Percentiles rank a stretch among this genome's conserved stretches.
Evolutionary conservation across 2,329 filamentous ascomycete species (phyloP).

Genomic region (Cladophialophora psammophila): DNA sequence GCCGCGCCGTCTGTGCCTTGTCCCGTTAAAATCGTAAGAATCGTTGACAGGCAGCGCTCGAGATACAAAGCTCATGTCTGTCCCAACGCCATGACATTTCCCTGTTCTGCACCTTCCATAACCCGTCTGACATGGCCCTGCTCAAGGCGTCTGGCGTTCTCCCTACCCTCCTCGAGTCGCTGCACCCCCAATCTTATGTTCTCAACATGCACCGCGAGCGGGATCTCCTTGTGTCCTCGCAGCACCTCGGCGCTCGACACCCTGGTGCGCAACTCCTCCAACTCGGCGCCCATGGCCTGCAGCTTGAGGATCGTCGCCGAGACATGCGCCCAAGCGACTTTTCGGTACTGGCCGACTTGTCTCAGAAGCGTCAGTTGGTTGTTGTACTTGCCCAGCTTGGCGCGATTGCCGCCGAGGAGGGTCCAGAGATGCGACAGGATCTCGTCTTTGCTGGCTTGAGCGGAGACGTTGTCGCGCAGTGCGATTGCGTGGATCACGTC

Average conservation of each 20-base stretch:
- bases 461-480: conserved; percentile 66
- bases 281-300: conserved; percentile 72
- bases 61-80: not conserved
- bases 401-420: conserved; percentile 72
- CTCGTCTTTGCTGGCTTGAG: conserved; percentile 67
- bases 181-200: conserved; percentile 76
- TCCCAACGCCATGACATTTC: conserved; percentile 16
- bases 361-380: conserved; percentile 69
- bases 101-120: conserved; percentile 49
- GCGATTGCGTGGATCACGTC: conserved; percentile 74
- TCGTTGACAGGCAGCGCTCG: not conserved
- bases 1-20: not conserved
- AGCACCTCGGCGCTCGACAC: conserved; percentile 65
- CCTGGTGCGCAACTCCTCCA: conserved; percentile 75
- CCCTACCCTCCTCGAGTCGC: conserved; percentile 70
- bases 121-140: conserved; percentile 64
- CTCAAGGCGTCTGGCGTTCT: conserved; percentile 66
- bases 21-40: not conserved
- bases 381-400: conserved; percentile 66
- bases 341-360: conserved; percentile 71
- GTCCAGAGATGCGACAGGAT: conserved; percentile 76
- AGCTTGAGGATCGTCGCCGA: conserved; percentile 73
- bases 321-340: conserved; percentile 72
- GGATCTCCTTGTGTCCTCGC: conserved; percentile 56
- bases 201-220: conserved; percentile 76